Percentiles rank a stretch among this genome's conserved stretches.
phyloP scores from a whole-genome alignment of 2,329 filamentous ascomycete genomes.

The Scytalidium sp. region DNA sequence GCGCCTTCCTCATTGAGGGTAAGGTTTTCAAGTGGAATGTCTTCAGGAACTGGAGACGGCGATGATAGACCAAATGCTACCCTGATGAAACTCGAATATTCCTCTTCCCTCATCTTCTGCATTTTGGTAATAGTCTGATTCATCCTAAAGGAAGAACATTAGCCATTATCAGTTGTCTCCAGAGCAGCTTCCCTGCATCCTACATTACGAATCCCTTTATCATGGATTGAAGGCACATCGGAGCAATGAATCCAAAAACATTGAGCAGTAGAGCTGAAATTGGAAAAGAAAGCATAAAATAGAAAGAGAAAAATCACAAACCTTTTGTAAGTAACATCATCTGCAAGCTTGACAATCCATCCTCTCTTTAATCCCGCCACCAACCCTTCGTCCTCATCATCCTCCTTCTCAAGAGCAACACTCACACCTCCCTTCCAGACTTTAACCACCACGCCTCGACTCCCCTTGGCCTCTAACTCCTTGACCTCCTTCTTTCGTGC shows the following conservation, averaged over 20 bases:
- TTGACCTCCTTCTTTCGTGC: slow-evolving; percentile 60
- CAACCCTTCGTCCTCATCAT: slow-evolving; percentile 38
- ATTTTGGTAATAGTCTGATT: slow-evolving; percentile 59
- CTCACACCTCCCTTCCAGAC: slow-evolving; percentile 56
- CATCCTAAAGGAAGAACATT: slow-evolving; percentile 44
- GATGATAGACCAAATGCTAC: slow-evolving; percentile 60
- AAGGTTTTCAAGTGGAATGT: slow-evolving; percentile 39
- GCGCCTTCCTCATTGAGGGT: background rate
- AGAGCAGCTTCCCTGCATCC: background rate
- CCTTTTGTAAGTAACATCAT: slow-evolving; percentile 62
- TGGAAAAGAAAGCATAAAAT: slow-evolving; percentile 1
- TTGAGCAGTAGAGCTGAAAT: background rate
- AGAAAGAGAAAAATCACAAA: slow-evolving; percentile 4
- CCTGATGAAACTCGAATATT: slow-evolving; percentile 58
- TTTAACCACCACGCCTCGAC: slow-evolving; percentile 67
- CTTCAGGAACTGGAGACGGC: slow-evolving; percentile 44
- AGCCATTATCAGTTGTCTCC: background rate
- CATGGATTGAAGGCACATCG: no score
- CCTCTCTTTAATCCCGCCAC: slow-evolving; percentile 36
- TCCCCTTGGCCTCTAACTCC: slow-evolving; percentile 66
- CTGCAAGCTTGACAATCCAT: slow-evolving; percentile 66
- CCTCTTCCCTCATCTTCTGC: slow-evolving; percentile 53
- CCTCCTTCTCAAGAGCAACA: slow-evolving; percentile 68
- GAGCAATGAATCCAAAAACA: background rate
- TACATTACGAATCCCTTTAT: no score